Base-by-base conservation (phyloP, 495 filamentous ascomycete species). In the Pyrenopolyporus hunteri region DNA sequence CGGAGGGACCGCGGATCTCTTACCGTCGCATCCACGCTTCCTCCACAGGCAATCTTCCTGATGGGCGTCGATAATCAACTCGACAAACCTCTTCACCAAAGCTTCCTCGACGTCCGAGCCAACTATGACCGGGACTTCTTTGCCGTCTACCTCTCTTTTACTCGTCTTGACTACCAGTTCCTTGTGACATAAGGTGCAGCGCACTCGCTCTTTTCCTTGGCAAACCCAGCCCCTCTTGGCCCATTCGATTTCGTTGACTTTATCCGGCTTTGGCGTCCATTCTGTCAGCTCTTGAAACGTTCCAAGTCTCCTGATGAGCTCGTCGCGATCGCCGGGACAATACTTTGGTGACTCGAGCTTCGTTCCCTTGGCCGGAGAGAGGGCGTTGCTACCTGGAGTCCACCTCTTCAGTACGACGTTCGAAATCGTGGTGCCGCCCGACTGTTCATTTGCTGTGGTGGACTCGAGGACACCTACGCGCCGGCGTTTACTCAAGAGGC, bases 191-290 rank as follows among this genome's bases (percentile, higher is more conserved):
- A 93, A 84, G 25, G 85, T 85, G 73, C 94, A 98, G 19, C 82
- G 82, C 31, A 98, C 92, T 8, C 87, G 85, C 73, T 94, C 89
- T 63, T 85, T 85, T 62, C 87, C 89, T 16, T 87, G 83, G 69
- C 93, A 97, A 1, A 85, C 81, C 94, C 94, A 98, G 1, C 94
- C 94, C 25, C 89, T 81, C 78, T 93, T 97, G 5, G 93, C 92
- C 95, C 95, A 98, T 73, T 90, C 86, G 4, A 97, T 89, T 74
- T 98, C 94, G 68, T 85, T 92, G 61, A 98, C 87, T 29, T 78
- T 74, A 8, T 89, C 79, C 2, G 94, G 91, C 76, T 89, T 98
- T 49, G 80, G 87, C 63, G 80, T 84, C 94, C 94, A 98, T 68
- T 89, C 84, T 55, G 91, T 92, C 36, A 97, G 86, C 59, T 92